A percentile compares a stretch with the other conserved stretches of the same genome.
These are phyloP conservation scores for Podila minutissima DNA, from an alignment of 192 early-diverging fungal species.

Conservation along the genomic window DNA sequence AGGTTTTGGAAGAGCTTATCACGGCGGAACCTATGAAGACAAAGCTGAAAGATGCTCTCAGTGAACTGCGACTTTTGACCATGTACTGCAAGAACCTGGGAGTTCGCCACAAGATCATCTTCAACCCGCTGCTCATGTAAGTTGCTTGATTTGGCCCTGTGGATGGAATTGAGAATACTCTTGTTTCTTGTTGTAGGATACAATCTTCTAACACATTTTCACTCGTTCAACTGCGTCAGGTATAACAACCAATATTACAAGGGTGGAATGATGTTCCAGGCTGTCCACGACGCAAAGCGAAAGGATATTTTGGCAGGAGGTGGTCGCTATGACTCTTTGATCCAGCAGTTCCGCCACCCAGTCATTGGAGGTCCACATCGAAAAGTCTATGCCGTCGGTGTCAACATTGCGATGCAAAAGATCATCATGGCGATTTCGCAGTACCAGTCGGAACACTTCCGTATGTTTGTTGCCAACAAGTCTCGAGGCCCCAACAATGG, in stretches of 20 bases:
- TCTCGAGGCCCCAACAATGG: constrained; percentile 5
- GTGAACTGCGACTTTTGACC: constrained; percentile 49
- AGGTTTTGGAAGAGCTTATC: constrained; percentile 58
- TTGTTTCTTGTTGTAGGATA: neutral
- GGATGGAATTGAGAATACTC: neutral
- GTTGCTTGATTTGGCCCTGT: neutral
- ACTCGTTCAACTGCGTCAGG: constrained; percentile 4
- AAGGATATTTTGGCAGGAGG: constrained; percentile 67
- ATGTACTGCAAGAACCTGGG: constrained; percentile 57
- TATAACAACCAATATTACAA: constrained; percentile 69
- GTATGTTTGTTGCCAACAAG: constrained; percentile 59
- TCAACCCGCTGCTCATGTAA: constrained; percentile 63
- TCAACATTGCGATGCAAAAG: constrained; percentile 84
- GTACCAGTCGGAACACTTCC: constrained; percentile 64
- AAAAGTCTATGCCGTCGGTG: constrained; percentile 74
- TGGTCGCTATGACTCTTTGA: constrained; percentile 63
- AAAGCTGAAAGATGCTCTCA: constrained; percentile 51
- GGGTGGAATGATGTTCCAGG: constrained; percentile 66
- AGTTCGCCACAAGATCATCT: constrained; percentile 59
- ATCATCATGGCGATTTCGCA: constrained; percentile 70
- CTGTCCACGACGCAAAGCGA: constrained; percentile 56
- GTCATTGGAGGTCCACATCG: constrained; percentile 47
- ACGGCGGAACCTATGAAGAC: constrained; percentile 47
- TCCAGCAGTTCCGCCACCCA: constrained; percentile 62
- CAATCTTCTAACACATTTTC: neutral